Base-by-base conservation (phyloP, 176 grass and related monocot genomes). In the Chloris gayana region DNA sequence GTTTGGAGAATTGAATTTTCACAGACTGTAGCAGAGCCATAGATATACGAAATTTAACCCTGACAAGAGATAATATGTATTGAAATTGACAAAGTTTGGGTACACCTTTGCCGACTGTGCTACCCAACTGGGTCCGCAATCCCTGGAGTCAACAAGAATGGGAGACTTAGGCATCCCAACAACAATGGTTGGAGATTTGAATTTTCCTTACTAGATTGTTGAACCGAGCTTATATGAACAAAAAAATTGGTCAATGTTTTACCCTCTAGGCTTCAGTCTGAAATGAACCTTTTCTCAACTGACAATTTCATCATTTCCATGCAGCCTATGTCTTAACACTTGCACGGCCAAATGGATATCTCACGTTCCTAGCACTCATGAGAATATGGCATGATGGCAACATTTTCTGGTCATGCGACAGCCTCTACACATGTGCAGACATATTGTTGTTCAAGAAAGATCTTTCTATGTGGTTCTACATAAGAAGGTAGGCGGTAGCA, bases 381-480 rank as follows among this genome's bases (percentile, higher is more conserved):
- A 74, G 37, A 76, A 80, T 59, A 80, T 73, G 77, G 27, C 34
- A 87, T 50, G 70, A 78, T 67, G 25, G 34, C 49, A 62, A 82
- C 31, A 78, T 85, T 82, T 84, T 71, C 87, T 64, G 41, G 67
- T 85, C 87, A 59, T 59, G 31, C 39, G 57, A 47, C 44, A 70
- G 13, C 77, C 73, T 81, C 42, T 75, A 81, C 75, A 54, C 66
- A 57, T 49, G 54, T 71, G 64, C 66, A 58, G 44, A 70, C 45
- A 85, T 84, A n/a, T n/a, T n/a, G 56, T 63, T 88, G 76, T 70
- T 70, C 42, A 75, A 75, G 63, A 85, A 54, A 82, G 82, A 71
- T 27, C 47, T 75, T 56, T 30, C 35, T 71, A 71, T 29, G 33
- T 70, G 63, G 63, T 70, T 70, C 64, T 61, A 84, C 70, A 85